These are phyloP conservation scores for Phytopythium boreale DNA, from an alignment of 352 stramenopile genomes.

Conservation along the genomic window DNA sequence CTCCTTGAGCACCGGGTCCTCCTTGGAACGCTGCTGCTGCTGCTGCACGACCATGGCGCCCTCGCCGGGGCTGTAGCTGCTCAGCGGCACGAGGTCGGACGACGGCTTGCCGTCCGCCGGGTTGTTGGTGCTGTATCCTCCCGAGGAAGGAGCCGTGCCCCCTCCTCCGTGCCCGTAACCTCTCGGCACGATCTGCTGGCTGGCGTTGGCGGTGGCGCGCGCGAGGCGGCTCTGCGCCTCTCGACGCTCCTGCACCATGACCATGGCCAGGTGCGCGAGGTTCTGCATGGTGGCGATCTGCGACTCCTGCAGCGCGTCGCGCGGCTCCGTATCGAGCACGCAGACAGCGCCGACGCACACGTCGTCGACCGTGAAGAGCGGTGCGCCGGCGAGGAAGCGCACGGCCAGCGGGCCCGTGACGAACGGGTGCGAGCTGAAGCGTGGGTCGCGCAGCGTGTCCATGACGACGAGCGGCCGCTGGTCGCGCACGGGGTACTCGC, in stretches of 20 bases:
- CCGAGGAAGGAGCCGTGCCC: neutral
- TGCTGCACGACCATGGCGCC: constrained; percentile 49
- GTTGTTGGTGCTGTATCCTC: constrained; percentile 11
- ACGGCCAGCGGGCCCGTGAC: constrained; percentile 89
- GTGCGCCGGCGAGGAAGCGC: constrained; percentile 93
- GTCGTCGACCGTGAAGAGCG: constrained; percentile 86
- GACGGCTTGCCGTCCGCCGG: constrained; percentile 14
- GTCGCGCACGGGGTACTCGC: constrained; percentile 74
- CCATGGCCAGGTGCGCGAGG: constrained; percentile 78
- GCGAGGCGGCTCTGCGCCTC: constrained; percentile 61
- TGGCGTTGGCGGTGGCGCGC: constrained; percentile 19
- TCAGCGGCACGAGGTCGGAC: constrained; percentile 76
- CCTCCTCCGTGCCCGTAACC: constrained; percentile 8
- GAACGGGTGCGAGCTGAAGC: constrained; percentile 88
- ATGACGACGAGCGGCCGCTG: constrained; percentile 82
- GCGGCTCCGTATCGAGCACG: constrained; percentile 73
- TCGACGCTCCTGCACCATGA: constrained; percentile 82
- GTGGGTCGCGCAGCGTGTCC: constrained; percentile 83
- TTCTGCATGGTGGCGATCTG: constrained; percentile 87
- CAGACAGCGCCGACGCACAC: constrained; percentile 75
- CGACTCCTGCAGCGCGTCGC: constrained; percentile 57
- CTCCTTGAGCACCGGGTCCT: constrained; percentile 77
- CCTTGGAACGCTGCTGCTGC: constrained; percentile 27
- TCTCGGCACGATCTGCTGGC: constrained; percentile 45
- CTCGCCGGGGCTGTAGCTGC: constrained; percentile 38